Evolutionary conservation across 805 yeast species (phyloP).

Genomic region (Phaffomyces antillensis): DNA sequence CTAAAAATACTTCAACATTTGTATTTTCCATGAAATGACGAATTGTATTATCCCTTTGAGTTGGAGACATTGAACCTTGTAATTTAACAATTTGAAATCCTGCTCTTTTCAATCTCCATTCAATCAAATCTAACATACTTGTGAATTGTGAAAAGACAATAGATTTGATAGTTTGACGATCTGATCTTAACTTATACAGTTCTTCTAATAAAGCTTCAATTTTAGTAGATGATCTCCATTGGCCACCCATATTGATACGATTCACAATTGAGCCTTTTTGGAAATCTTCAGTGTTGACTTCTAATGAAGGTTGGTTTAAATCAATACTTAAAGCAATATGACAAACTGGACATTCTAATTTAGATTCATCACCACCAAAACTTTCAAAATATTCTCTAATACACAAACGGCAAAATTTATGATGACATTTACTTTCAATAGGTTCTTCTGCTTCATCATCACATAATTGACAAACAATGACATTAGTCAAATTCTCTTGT

Average conservation of each 20-base stretch:
- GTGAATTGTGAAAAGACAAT: conserved; percentile 98
- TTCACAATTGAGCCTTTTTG: conserved; percentile 72
- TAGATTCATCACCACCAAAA: conserved; percentile 49
- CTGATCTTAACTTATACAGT: conserved; percentile 77
- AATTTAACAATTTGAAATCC: conserved; percentile 92
- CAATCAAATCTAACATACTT: conserved; percentile 90
- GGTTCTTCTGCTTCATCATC: conserved; percentile 99
- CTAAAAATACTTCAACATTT: conserved; percentile 86
- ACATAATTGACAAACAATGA: conserved; percentile 82
- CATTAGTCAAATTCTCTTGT: conserved; percentile 30
- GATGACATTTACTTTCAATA: conserved; percentile 90
- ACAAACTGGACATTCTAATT: conserved; percentile 89
- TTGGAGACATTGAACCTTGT: conserved; percentile 96
- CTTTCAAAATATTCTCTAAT: conserved; percentile 85
- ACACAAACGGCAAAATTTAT: conserved; percentile 88
- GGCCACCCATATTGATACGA: conserved; percentile 78
- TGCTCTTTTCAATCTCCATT: conserved; percentile 91
- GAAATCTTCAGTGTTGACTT: conserved; percentile 47
- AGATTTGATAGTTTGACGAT: conserved; percentile 82
- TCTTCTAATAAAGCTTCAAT: conserved; percentile 96
- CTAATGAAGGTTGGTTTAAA: conserved; percentile 76
- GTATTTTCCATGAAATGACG: conserved; percentile 89
- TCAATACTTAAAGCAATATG: conserved; percentile 91
- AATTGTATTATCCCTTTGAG: conserved; percentile 88
- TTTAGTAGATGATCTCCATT: conserved; percentile 92